Evolutionary conservation across 805 yeast species (phyloP), one percentile per base, ranked within the genome.

Genomic region (Cyberlindnera americana): DNA sequence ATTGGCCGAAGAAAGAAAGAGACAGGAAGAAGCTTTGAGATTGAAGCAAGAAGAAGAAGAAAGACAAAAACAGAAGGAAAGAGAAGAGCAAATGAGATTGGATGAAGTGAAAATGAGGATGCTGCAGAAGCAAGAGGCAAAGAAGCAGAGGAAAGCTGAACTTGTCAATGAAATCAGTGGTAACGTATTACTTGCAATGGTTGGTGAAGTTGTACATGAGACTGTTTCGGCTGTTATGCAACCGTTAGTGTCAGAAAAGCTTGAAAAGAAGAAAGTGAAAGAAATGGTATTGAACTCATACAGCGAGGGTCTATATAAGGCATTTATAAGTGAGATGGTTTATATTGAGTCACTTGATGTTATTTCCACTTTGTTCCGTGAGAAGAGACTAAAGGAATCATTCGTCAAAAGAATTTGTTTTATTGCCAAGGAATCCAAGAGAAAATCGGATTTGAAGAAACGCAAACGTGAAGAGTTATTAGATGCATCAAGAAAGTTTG

Each of bases 311-410:
- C 55, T 85, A 1, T 82, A 65, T 46, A 53, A 59, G 14, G 85
- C 90, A 0, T 81, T 84, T 49, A 52, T 85, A 29, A 69, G 73
- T 31, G 90, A 83, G 47, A 65, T 73, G 27, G 54, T 75, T 0
- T 77, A 69, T 50, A 57, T 72, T 27, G 56, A 62, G 3, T 59
- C 66, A 0, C 51, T 72, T 29, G 72, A 72, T 21, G 54, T 65
- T 3, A 59, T 62, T 32, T 83, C 93, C 0, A 70, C 65, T n/a
- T 23, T 44, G 2, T 55, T 67, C 30, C 56, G 71, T 31, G 48
- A 61, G 1, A 50, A 38, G 8, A 50, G 49, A 3, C 35, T 76
- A 19, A 69, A 67, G 43, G 48, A 37, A 16, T 45, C 33, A 3
- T 40, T 55, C 1, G 50, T 79, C 3, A 45, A 42, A 19, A 59